These are phyloP conservation scores for Leptodermis oblonga DNA, from an alignment of 257 asterid genomes.

Conservation along the genomic window DNA sequence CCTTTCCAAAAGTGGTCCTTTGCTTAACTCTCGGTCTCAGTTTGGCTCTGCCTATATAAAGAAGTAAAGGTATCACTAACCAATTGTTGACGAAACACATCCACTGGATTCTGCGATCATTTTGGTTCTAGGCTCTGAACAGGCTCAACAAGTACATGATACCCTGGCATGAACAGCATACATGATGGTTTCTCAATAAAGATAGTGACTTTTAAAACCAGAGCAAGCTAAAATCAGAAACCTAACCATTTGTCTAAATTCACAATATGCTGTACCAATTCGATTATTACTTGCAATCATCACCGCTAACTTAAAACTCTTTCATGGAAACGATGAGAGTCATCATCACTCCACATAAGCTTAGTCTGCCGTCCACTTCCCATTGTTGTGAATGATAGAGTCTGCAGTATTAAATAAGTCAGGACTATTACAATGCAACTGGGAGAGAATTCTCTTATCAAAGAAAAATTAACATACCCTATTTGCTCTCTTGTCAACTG, in stretches of 20 bases:
- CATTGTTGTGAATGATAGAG: conserved; percentile 59
- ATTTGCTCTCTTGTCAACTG: conserved; percentile 82
- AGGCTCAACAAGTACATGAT: neutral
- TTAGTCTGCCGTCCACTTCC: conserved; percentile 89
- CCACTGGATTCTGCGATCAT: neutral
- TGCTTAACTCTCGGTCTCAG: neutral
- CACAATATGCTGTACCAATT: neutral
- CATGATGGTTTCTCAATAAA: neutral
- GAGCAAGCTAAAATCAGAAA: neutral
- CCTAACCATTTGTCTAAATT: conserved; percentile 7
- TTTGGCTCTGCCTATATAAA: conserved; percentile 1
- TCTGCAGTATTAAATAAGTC: conserved; percentile 50
- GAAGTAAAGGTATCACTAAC: neutral
- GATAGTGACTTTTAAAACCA: neutral
- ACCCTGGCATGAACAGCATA: neutral
- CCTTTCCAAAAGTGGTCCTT: neutral
- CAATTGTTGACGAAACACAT: neutral
- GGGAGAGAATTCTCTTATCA: conserved; percentile 13
- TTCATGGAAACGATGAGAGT: conserved; percentile 39
- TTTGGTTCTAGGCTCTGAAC: neutral
- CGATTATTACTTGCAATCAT: conserved; percentile 2
- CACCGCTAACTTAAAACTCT: conserved; percentile 31
- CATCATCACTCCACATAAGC: conserved; percentile 69
- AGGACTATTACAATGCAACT: conserved; percentile 21
- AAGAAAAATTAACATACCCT: conserved; percentile 43